Evolutionary conservation across 1,139 yeast genomes (phyloP).

Genomic region (Yamadazyma atlantica): DNA sequence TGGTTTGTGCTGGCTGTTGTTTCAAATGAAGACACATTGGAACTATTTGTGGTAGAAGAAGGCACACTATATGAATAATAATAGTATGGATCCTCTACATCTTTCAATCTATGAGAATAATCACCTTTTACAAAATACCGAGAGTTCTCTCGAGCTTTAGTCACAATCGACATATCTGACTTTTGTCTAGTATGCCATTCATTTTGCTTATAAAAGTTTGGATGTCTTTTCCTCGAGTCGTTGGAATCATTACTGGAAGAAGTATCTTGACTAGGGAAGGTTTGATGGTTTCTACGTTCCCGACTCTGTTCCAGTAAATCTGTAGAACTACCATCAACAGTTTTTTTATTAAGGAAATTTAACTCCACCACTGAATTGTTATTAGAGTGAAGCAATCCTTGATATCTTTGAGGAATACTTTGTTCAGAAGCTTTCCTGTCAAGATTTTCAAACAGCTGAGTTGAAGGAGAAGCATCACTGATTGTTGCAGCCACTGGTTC

Average conservation of each 20-base stretch:
- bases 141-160: slow-evolving; percentile 13
- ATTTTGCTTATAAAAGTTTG: slow-evolving; percentile 16
- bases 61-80: slow-evolving; percentile 10
- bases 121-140: slow-evolving; percentile 15
- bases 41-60: slow-evolving; percentile 1
- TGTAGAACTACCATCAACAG: neutral
- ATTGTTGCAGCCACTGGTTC: too few relatives aligned
- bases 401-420: neutral
- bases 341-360: neutral
- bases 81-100: slow-evolving; percentile 17
- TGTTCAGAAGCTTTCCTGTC: neutral
- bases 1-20: neutral
- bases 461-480: too few relatives aligned
- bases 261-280: neutral
- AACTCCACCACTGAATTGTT: slow-evolving; percentile 2
- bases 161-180: slow-evolving; percentile 12
- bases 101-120: slow-evolving; percentile 6
- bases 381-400: slow-evolving; percentile 1
- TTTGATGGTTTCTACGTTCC: neutral
- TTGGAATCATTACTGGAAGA: neutral
- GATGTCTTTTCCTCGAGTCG: slow-evolving; percentile 12
- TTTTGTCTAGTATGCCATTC: slow-evolving; percentile 7
- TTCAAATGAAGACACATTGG: neutral
- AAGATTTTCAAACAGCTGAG: slow-evolving; percentile 1
- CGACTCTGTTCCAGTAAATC: slow-evolving; percentile 3